A percentile compares a stretch with the other conserved stretches of the same genome.
Evolutionary conservation across 805 yeast species (phyloP).

Genomic region (Candida sakaeoensis): DNA sequence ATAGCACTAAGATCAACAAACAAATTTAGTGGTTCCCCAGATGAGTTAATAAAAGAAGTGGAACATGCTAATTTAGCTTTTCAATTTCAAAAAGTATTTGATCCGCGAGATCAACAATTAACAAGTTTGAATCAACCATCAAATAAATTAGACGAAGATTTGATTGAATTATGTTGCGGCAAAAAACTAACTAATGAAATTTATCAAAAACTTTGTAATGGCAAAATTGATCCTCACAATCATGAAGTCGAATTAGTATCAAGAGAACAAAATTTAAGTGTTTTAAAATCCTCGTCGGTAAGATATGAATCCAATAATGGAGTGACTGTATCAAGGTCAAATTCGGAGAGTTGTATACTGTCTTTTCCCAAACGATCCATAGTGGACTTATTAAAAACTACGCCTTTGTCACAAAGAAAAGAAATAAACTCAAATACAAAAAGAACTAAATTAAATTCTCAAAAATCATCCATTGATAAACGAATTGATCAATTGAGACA

Average conservation of each 20-base stretch:
- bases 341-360: constrained; percentile 1
- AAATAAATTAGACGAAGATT: constrained; percentile 39
- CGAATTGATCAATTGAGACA: not conserved
- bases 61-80: constrained; percentile 73
- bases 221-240: constrained; percentile 63
- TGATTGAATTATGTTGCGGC: constrained; percentile 46
- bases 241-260: constrained; percentile 40
- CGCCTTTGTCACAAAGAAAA: not conserved
- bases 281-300: constrained; percentile 18
- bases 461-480: not conserved
- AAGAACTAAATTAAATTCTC: constrained; percentile 7
- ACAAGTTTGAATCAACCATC: constrained; percentile 52
- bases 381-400: constrained; percentile 2
- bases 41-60: constrained; percentile 56
- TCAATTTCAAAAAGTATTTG: constrained; percentile 78
- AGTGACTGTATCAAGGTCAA: not conserved
- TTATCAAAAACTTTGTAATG: constrained; percentile 58
- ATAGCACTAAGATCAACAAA: constrained; percentile 58
- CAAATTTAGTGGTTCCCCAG: constrained; percentile 47
- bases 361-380: not conserved
- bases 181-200: constrained; percentile 37
- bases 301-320: constrained; percentile 1
- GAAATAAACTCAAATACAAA: not conserved
- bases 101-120: constrained; percentile 52
- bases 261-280: constrained; percentile 39